Evolutionary conservation across 345 rosid genomes (phyloP).

Genomic region (Laguncularia racemosa): DNA sequence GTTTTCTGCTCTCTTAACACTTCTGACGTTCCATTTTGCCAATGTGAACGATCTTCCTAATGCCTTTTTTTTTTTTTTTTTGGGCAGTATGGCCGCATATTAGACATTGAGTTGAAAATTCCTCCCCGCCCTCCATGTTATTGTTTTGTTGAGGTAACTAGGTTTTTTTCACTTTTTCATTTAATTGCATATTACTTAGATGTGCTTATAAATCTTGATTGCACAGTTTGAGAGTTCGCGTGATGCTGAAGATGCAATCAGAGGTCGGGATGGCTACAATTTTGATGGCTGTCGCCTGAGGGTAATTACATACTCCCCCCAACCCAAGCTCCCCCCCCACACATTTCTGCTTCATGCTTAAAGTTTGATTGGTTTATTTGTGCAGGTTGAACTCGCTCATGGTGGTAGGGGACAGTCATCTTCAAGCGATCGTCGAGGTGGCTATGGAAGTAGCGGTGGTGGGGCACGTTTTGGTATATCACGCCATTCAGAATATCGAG

Average conservation of each 20-base stretch:
- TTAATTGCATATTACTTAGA: not conserved
- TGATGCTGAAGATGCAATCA: slow-evolving; percentile 57
- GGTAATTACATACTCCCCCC: slow-evolving; percentile 21
- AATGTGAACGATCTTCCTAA: no score
- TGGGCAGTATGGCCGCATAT: slow-evolving; percentile 84
- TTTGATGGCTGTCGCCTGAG: slow-evolving; percentile 50
- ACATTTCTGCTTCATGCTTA: no score
- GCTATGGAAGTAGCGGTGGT: slow-evolving; percentile 25
- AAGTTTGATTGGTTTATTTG: not conserved
- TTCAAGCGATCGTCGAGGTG: slow-evolving; percentile 66
- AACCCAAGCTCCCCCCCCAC: no score
- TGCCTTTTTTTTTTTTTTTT: slow-evolving; percentile 1
- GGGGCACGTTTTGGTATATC: slow-evolving; percentile 54
- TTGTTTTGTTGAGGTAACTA: slow-evolving; percentile 87
- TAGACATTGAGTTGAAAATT: slow-evolving; percentile 89
- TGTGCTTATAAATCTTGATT: slow-evolving; percentile 1
- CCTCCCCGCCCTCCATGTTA: slow-evolving; percentile 96
- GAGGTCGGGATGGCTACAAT: slow-evolving; percentile 57
- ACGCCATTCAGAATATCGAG: slow-evolving; percentile 91
- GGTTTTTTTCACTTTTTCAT: not conserved
- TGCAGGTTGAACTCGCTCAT: slow-evolving; percentile 98
- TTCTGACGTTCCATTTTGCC: no score
- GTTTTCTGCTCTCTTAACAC: no score
- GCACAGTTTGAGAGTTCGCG: slow-evolving; percentile 40
- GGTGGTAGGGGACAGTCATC: slow-evolving; percentile 84